Base-by-base conservation (phyloP, 495 filamentous ascomycete species). In the Tuber brumale region DNA sequence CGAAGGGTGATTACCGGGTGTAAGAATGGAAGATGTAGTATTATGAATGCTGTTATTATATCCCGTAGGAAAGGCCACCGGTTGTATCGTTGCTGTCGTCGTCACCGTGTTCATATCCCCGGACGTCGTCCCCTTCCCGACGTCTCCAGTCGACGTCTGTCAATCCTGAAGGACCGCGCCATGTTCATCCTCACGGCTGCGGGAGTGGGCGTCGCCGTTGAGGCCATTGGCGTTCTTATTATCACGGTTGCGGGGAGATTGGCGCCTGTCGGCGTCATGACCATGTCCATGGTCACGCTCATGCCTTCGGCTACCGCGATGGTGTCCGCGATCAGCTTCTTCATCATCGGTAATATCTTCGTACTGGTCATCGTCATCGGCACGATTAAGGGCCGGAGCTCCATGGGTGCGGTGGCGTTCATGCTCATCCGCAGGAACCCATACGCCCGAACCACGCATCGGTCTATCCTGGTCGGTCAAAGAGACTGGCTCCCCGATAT, bases 371-470 rank as follows among this genome's bases (percentile, higher is more conserved):
- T 90, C 89, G 44, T 90, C 87, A 76, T 86, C 87, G 69, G 86
- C 83, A 43, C 70, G 77, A 21, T 70, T 23, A 45, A 35, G 31
- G n/a, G 80, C 77, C 27, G 82, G 83, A 70, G 83, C 84, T 44
- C 69, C 42, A n/a, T 75, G 74, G 23, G 44, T 45, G 16, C 74
- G 76, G n/a, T 82, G 78, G 37, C 80, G 80, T 75, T 87, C 85
- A 86, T 97, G 95, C 80, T 93, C 90, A 74, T 89, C 89, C 6
- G 94, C 94, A 5, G 92, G 90, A 69, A 95, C 89, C 95, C 95
- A 97, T 7, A 89, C 84, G 42, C 87, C 86, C 8, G 91, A 92
- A 84, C 96, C 93, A n/a, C 92, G 89, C 77, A 92, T 89, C 77
- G 93, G 92, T 57, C 88, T 87, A 83, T 99, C 96, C 85, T 99